Evolutionary conservation across 257 asterid species (phyloP), one percentile per base, ranked within the genome.

Genomic region (Jasminum sambac): DNA sequence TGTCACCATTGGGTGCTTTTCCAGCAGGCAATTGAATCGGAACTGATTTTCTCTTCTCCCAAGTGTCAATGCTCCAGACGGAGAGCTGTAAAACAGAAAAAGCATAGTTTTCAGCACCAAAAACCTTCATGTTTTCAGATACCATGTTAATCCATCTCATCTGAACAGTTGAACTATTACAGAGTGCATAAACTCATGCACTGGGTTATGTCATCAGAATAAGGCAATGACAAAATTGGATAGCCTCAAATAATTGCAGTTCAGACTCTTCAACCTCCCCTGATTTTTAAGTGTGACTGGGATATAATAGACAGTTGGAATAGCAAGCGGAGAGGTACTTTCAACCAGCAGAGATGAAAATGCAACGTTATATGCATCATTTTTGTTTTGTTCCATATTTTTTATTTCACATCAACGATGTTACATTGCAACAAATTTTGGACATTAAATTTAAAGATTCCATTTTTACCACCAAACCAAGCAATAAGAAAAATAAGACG

Each of bases 51-150:
- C 94, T 89, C 79, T 88, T 95, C 77, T 89, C 98, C 99, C 99
- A 95, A 0, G 91, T 78, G 79, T 95, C 98, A 59, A 95, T 95
- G 85, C 96, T 95, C 99, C 99, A 95, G 42, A 88, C 71, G 79
- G 87, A 89, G 65, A 95, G 91, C 99, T 95, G 87, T 79, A 62
- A 46, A 10, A 59, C 36, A 55, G 62, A 6, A 23, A 55, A 55
- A 55, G 4, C 36, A 23, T 14, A 55, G 21, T 23, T 55, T 9
- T 14, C 36, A 55, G 21, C 36, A 19, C 16, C 62, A 8, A 43
- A 4, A 13, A 43, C 17, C 14, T 43, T 14, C 0, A 4, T 55
- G 16, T 9, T 8, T 11, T 23, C 16, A 19, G 36, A 55, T 23
- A 23, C 36, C 36, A 55, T 11, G 8, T 55, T 9, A 16, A 23